Evolutionary conservation across 2,329 filamentous ascomycete species (phyloP).

Genomic region (Ceratocystis cubensis): DNA sequence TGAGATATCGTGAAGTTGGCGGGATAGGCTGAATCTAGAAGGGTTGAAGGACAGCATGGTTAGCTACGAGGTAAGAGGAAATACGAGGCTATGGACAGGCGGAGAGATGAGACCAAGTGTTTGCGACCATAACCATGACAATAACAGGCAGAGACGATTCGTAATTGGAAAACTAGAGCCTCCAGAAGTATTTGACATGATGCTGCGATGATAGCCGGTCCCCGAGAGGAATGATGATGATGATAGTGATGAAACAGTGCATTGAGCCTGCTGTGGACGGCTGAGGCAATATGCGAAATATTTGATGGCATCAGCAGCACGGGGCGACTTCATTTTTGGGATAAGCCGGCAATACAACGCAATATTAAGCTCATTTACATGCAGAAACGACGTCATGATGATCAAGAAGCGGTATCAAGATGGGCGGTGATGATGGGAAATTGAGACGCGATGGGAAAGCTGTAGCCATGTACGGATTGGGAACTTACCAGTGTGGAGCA

Average conservation of each 20-base stretch:
- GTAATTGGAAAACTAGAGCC: conserved; percentile 3
- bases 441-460: conserved; percentile 20
- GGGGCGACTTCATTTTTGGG: conserved; percentile 5
- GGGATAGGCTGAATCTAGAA: not conserved
- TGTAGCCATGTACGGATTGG: conserved; percentile 10
- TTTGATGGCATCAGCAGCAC: conserved; percentile 9
- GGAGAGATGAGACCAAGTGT: not conserved
- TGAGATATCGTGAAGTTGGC: conserved; percentile 3
- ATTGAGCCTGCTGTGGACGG: not conserved
- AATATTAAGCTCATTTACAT: not conserved
- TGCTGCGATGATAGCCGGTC: conserved; percentile 16
- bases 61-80: not conserved
- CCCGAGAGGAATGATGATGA: not conserved
- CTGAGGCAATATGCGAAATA: conserved; percentile 1
- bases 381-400: conserved; percentile 13
- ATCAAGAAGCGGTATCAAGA: conserved; percentile 14
- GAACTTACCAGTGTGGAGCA: conserved; percentile 10
- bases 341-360: not conserved
- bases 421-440: conserved; percentile 14
- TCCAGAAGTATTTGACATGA: not conserved
- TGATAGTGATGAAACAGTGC: not conserved
- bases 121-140: conserved; percentile 15
- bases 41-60: conserved; percentile 9
- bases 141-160: not conserved
- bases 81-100: not conserved